Conservation (phyloP, 116 monocot genomes). For the Dioscorea cayenensis region DNA sequence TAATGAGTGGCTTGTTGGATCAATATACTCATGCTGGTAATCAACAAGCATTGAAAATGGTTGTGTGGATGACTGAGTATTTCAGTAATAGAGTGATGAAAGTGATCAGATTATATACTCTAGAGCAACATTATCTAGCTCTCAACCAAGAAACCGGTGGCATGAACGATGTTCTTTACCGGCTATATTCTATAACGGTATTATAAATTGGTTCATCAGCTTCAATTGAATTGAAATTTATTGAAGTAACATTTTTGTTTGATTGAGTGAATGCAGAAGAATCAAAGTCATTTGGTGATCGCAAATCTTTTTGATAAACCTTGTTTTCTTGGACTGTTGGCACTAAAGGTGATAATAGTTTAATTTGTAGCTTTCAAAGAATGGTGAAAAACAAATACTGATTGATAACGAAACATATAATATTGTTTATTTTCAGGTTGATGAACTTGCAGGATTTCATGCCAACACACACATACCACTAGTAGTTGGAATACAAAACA, state of each 20-base stretch:
- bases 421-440: conserved; percentile 37
- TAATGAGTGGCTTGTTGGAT: conserved; percentile 87
- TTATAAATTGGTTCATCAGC: background rate
- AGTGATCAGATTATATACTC: conserved; percentile 66
- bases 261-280: conserved; percentile 44
- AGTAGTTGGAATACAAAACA: conserved; percentile 83
- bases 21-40: conserved; percentile 63
- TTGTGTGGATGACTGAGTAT: conserved; percentile 85
- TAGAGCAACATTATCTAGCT: conserved; percentile 79
- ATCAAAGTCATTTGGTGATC: conserved; percentile 78
- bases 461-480: conserved; percentile 91
- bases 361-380: background rate
- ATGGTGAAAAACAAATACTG: too few species aligned
- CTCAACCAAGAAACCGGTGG: conserved; percentile 97
- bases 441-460: conserved; percentile 87
- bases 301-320: conserved; percentile 99
- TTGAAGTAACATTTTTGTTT: background rate
- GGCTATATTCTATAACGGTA: conserved; percentile 80
- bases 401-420: background rate
- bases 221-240: background rate
- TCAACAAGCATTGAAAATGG: conserved; percentile 67
- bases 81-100: conserved; percentile 78
- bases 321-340: conserved; percentile 73
- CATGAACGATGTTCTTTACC: conserved; percentile 98
- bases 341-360: conserved; percentile 36